phyloP scores from a whole-genome alignment of 495 filamentous ascomycete genomes.

The Thermothielavioides terrestris region DNA sequence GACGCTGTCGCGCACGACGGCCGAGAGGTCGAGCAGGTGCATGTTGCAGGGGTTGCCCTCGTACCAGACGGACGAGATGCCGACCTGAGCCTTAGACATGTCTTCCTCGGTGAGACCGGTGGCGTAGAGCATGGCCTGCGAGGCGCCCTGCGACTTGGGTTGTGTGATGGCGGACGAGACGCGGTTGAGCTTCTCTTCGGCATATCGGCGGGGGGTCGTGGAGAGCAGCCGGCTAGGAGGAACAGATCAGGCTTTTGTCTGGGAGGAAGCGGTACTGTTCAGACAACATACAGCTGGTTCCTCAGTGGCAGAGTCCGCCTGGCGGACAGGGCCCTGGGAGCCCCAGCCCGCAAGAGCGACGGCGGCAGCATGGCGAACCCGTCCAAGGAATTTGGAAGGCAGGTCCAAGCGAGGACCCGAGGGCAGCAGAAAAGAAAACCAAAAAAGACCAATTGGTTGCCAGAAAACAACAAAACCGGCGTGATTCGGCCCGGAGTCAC shows the following conservation, averaged over 20 bases:
- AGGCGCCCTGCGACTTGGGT: conserved; percentile 94
- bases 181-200: conserved; percentile 61
- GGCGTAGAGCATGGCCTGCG: conserved; percentile 97
- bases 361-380: conserved; percentile 30
- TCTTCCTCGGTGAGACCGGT: conserved; percentile 76
- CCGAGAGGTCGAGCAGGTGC: conserved; percentile 85
- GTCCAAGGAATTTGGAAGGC: not conserved
- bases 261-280: not conserved
- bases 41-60: conserved; percentile 98
- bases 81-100: conserved; percentile 91
- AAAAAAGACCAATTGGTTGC: conserved; percentile 10
- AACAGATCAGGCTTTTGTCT: not conserved
- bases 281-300: conserved; percentile 29
- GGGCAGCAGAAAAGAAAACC: not conserved
- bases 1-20: conserved; percentile 77
- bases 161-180: conserved; percentile 80
- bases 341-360: conserved; percentile 31
- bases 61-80: conserved; percentile 87
- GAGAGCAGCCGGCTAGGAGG: conserved; percentile 35
- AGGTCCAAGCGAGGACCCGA: not conserved
- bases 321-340: conserved; percentile 32
- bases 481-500: not conserved
- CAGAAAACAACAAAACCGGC: not conserved
- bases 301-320: conserved; percentile 28
- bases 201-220: conserved; percentile 29